Conservation (phyloP, 2,329 filamentous ascomycete species). For the Annulohypoxylon truncatum region DNA sequence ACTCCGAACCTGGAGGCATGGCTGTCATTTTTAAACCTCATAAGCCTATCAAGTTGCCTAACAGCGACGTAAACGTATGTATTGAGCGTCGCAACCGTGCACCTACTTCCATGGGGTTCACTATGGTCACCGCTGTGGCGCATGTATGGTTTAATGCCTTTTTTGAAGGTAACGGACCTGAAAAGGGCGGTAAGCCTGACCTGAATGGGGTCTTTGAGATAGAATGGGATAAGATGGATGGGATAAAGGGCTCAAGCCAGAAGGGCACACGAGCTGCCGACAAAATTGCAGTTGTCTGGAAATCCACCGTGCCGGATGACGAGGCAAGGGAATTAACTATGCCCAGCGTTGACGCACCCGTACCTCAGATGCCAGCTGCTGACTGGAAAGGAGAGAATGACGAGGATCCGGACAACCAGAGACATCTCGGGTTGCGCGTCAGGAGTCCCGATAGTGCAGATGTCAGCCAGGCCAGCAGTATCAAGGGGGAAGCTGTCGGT, state of each 20-base stretch:
- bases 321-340: slow-evolving; percentile 57
- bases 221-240: slow-evolving; percentile 80
- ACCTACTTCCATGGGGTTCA: slow-evolving; percentile 79
- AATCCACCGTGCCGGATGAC: slow-evolving; percentile 53
- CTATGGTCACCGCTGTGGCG: slow-evolving; percentile 91
- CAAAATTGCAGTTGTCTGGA: slow-evolving; percentile 87
- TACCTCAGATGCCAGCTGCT: slow-evolving; percentile 75
- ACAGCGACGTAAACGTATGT: slow-evolving; percentile 89
- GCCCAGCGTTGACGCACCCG: slow-evolving; percentile 73
- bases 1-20: slow-evolving; percentile 70
- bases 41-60: slow-evolving; percentile 75
- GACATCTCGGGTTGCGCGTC: slow-evolving; percentile 75
- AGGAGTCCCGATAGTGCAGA: slow-evolving; percentile 73
- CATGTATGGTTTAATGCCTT: slow-evolving; percentile 98
- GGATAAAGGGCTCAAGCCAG: slow-evolving; percentile 87
- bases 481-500: slow-evolving; percentile 56
- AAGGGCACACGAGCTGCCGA: slow-evolving; percentile 89
- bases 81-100: slow-evolving; percentile 88
- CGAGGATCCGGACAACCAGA: slow-evolving; percentile 63
- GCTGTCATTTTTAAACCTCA: slow-evolving; percentile 82
- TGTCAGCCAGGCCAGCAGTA: slow-evolving; percentile 79
- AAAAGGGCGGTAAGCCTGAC: slow-evolving; percentile 72
- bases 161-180: slow-evolving; percentile 85
- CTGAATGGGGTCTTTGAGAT: slow-evolving; percentile 73
- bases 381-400: slow-evolving; percentile 76